Base-by-base conservation (phyloP, 106 monocot species). In the Allium fistulosum region DNA sequence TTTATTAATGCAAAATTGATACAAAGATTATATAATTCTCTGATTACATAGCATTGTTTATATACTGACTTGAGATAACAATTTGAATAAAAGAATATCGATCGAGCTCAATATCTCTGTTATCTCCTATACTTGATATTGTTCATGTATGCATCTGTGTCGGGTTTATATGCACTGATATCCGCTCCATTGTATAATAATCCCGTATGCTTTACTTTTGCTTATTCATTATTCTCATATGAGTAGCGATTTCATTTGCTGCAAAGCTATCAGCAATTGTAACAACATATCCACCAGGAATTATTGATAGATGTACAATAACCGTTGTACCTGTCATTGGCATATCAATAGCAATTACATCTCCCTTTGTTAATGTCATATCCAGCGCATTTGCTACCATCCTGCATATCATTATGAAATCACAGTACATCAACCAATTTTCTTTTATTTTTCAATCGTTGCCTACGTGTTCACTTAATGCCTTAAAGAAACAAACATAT, bases 251-350 rank as follows among this genome's bases (percentile, higher is more conserved):
- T 74, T 96, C 96, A 9, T 84, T 81, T 46, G 80, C 76, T 57
- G 88, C 80, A 80, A 92, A 96, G 76, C 96, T 96, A 51, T 96
- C 96, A 69, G 96, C 96, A 75, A 96, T 92, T 51, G 96, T 88
- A 18, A 96, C 96, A 71, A 88, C 81, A 86, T 61, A 88, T 22
- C 96, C 96, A 71, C 76, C 83, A 69, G 92, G 76, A 61, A 96
- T 80, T 62, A 88, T 86, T 17, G 88, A 91, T 9, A 96, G 75
- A 68, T 96, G 91, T 78, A 96, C 88, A 71, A 92, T 80, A 64
- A 96, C 91, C 46, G 91, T 91, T 49, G 85, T 92, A 17, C 65
- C 69, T 53, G 88, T 92, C 96, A 96, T 96, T 65, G 91, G 96
- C 96, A 96, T 96, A 72, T 92, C 88, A 63, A 96, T 96, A 22